These are phyloP conservation scores for Kalaharituber pfeilii DNA, from an alignment of 2,329 filamentous ascomycete genomes.

Conservation along the genomic window DNA sequence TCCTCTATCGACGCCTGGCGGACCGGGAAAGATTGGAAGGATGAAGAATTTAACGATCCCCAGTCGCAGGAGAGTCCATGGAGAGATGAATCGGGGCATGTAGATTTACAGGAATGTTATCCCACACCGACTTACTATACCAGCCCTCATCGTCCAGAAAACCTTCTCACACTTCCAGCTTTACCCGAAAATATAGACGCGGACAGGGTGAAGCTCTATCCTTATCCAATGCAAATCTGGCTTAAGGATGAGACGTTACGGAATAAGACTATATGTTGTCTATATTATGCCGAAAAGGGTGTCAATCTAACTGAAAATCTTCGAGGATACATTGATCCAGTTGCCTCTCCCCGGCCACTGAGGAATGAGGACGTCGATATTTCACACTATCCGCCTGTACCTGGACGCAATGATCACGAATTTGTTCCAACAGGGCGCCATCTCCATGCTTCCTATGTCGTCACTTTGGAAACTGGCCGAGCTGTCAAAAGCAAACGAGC, in stretches of 20 bases:
- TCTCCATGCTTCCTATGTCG: slow-evolving; percentile 8
- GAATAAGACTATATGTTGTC: slow-evolving; percentile 3
- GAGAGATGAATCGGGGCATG: slow-evolving; percentile 7
- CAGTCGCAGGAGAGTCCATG: slow-evolving; percentile 6
- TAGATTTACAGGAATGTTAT: slow-evolving; percentile 14
- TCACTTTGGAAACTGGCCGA: slow-evolving; percentile 10
- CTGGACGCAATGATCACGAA: slow-evolving; percentile 12
- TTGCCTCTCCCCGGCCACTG: neutral
- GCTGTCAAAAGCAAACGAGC: slow-evolving; percentile 7
- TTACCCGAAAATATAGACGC: slow-evolving; percentile 9
- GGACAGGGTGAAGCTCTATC: slow-evolving; percentile 8
- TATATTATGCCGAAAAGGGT: slow-evolving; percentile 4
- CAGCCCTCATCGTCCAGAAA: slow-evolving; percentile 6
- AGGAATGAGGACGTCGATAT: slow-evolving; percentile 1
- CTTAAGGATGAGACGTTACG: slow-evolving; percentile 5
- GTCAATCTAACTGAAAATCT: neutral
- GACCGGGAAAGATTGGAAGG: slow-evolving; percentile 8
- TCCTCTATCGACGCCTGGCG: slow-evolving; percentile 14
- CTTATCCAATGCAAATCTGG: slow-evolving; percentile 10
- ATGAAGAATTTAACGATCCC: slow-evolving; percentile 2
- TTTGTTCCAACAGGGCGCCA: slow-evolving; percentile 12
- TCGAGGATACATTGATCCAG: too few relatives aligned
- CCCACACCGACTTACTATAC: slow-evolving; percentile 14
- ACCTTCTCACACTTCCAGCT: neutral
- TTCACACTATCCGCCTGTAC: slow-evolving; percentile 8